phyloP scores from a whole-genome alignment of 345 rosid genomes.

The Salix caprea region DNA sequence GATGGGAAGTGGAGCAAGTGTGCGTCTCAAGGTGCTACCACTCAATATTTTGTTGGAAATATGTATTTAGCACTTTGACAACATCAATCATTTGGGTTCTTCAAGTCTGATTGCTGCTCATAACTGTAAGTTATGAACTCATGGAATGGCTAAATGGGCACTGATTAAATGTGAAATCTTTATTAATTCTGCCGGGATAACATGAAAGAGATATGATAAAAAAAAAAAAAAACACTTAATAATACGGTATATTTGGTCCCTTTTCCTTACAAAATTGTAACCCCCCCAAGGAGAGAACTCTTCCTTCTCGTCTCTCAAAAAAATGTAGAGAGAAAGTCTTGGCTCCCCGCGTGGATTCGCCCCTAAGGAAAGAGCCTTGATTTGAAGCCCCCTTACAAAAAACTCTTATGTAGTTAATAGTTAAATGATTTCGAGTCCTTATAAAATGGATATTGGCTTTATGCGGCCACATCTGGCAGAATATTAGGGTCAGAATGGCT shows the following conservation, averaged over 20 bases:
- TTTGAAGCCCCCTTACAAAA: neutral
- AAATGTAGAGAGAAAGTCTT: neutral
- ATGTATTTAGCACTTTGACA: neutral
- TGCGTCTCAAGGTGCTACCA: neutral
- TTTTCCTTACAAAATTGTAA: too few species aligned
- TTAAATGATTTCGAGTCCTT: neutral
- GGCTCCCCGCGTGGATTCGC: neutral
- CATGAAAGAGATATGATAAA: neutral
- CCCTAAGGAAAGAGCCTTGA: neutral
- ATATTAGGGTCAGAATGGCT: slow-evolving; percentile 16
- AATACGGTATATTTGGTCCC: neutral
- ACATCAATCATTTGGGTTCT: neutral
- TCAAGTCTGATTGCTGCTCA: neutral
- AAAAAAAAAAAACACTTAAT: too few species aligned
- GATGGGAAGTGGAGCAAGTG: neutral
- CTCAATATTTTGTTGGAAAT: neutral
- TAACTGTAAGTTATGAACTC: too few species aligned
- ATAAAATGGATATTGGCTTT: neutral
- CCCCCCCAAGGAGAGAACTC: too few species aligned
- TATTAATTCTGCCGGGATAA: too few species aligned
- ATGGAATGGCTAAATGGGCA: too few species aligned
- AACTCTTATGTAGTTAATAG: neutral
- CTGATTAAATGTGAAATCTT: too few species aligned
- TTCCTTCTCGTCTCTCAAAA: too few species aligned
- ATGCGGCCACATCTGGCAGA: slow-evolving; percentile 15